Conservation (phyloP, 768 basidiomycete species). For the Symmetrospora coprosmae region DNA sequence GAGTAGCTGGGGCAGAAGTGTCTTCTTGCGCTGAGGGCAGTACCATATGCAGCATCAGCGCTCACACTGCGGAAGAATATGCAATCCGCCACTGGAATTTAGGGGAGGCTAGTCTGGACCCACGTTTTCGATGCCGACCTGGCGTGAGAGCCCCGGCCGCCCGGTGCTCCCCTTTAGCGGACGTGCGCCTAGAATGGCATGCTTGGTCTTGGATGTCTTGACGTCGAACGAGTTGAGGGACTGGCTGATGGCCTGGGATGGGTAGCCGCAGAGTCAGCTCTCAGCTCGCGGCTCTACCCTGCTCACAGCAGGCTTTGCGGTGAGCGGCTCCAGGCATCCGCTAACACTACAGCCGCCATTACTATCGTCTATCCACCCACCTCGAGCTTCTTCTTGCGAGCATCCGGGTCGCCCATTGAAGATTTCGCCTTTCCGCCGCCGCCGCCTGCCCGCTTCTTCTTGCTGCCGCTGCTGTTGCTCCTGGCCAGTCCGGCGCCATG, state of each 20-base stretch:
- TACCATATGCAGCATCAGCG: not conserved
- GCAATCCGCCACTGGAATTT: no score
- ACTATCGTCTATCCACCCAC: no score
- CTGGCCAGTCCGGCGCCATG: not conserved
- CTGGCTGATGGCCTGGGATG: conserved; percentile 3
- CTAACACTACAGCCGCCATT: not conserved
- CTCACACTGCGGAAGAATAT: not conserved
- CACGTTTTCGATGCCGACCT: conserved; percentile 18
- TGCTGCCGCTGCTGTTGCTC: not conserved
- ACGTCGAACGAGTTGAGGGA: conserved; percentile 12
- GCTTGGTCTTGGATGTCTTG: conserved; percentile 15
- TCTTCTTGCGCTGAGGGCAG: conserved; percentile 41
- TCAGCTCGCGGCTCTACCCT: not conserved
- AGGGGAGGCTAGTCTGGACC: no score
- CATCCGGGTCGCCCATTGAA: not conserved
- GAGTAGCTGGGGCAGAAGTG: conserved; percentile 72
- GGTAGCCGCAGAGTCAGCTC: not conserved
- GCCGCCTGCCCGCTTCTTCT: not conserved
- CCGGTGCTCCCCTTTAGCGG: conserved; percentile 8
- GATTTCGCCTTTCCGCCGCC: not conserved
- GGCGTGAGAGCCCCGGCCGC: conserved; percentile 8
- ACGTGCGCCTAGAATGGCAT: not conserved
- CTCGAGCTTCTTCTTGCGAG: conserved; percentile 14
- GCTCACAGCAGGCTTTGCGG: not conserved
- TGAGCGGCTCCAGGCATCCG: not conserved